Evolutionary conservation across 805 yeast genomes (phyloP).

Genomic region (Nakazawaea holstii): DNA sequence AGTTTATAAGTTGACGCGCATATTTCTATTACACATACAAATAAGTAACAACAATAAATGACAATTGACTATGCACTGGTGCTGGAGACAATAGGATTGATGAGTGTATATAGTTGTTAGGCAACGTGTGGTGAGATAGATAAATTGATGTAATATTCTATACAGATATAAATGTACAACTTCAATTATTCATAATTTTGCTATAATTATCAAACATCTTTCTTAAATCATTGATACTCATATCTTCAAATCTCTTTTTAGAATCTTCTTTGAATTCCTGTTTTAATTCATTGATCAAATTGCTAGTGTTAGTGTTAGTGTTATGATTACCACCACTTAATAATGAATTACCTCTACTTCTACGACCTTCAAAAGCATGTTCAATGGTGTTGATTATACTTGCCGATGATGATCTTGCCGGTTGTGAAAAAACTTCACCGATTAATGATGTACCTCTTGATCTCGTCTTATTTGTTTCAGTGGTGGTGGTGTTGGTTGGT

Average conservation of each 20-base stretch:
- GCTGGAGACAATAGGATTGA: no score
- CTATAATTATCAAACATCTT: conserved; percentile 24
- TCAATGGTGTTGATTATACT: conserved; percentile 24
- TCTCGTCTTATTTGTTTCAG: conserved; percentile 11
- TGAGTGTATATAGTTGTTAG: no score
- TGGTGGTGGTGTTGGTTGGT: not conserved
- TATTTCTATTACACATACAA: no score
- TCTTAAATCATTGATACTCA: conserved; percentile 21
- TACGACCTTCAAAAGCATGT: conserved; percentile 25
- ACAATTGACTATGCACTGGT: no score
- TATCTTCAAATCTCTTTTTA: conserved; percentile 21
- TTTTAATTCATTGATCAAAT: not conserved
- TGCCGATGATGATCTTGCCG: not conserved
- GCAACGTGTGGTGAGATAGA: no score
- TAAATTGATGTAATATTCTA: no score
- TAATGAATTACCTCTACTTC: conserved; percentile 24
- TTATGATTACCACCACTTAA: not conserved
- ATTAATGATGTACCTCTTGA: conserved; percentile 8
- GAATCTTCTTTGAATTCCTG: conserved; percentile 6
- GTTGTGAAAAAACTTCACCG: conserved; percentile 4
- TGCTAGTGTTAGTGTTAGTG: not conserved
- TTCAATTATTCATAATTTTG: conserved; percentile 15
- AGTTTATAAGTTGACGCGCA: no score
- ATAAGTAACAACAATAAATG: no score
- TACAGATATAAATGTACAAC: not conserved